A percentile compares a stretch with the other conserved stretches of the same genome.
Conservation (phyloP, 108 stramenopile species). For the Hondaea fermentalgiana region DNA sequence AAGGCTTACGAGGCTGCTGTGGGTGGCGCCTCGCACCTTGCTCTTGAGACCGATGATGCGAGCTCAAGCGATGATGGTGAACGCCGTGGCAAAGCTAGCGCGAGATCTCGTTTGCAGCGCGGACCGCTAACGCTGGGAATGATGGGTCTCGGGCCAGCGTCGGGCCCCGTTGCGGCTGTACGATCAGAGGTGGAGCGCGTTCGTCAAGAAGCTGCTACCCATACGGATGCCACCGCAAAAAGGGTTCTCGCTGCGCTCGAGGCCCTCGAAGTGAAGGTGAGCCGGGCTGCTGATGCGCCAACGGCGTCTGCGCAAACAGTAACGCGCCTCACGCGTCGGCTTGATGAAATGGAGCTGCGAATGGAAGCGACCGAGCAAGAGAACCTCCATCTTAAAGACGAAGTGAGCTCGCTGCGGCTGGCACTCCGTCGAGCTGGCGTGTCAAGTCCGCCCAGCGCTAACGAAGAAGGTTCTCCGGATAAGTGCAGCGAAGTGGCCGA, state of each 20-base stretch:
- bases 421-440: not conserved
- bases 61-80: not conserved
- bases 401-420: not conserved
- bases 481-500: not conserved
- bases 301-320: not conserved
- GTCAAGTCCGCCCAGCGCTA: not conserved
- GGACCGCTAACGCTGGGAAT: too few relatives aligned
- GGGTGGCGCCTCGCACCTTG: not conserved
- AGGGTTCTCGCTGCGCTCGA: not conserved
- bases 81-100: not conserved
- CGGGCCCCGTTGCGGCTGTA: not conserved
- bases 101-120: not conserved
- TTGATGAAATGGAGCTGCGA: not conserved
- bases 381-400: not conserved
- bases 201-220: not conserved
- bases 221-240: not conserved
- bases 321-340: not conserved
- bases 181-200: not conserved
- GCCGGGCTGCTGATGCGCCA: not conserved
- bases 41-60: not conserved
- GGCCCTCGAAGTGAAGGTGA: not conserved
- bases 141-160: too few relatives aligned
- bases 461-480: not conserved
- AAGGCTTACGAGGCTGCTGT: not conserved
- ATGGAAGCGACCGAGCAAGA: not conserved